Conservation (phyloP, 2,329 filamentous ascomycete species). For the Claviceps cyperi region DNA sequence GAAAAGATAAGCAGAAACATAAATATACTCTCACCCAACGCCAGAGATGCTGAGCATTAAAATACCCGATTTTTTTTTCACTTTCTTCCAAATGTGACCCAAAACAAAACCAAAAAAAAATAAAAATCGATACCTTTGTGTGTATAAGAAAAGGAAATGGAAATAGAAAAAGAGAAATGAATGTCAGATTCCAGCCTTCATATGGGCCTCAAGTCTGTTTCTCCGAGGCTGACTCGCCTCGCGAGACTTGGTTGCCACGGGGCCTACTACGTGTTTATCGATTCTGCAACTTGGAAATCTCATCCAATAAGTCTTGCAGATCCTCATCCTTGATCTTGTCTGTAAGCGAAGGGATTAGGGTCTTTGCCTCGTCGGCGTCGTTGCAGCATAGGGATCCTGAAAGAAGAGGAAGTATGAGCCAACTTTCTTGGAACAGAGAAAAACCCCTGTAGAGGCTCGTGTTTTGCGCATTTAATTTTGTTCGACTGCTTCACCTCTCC, state of each 20-base stretch:
- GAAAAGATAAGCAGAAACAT: no score
- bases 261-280: slow-evolving; percentile 12
- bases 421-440: not conserved
- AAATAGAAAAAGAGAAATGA: not conserved
- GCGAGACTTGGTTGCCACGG: not conserved
- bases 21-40: no score
- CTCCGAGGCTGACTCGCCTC: not conserved
- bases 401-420: slow-evolving; percentile 1
- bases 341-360: slow-evolving; percentile 74
- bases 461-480: not conserved
- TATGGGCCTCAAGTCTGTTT: not conserved
- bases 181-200: not conserved
- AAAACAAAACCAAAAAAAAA: not conserved
- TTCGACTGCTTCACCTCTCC: not conserved
- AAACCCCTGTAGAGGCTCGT: not conserved
- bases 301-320: slow-evolving; percentile 73
- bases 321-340: slow-evolving; percentile 87
- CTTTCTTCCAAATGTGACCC: not conserved
- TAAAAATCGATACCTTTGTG: no score
- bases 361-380: slow-evolving; percentile 88
- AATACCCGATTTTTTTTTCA: no score
- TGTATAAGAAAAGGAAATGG: not conserved
- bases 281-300: slow-evolving; percentile 66
- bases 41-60: no score
- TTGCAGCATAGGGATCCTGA: slow-evolving; percentile 84